phyloP scores from a whole-genome alignment of 768 basidiomycete genomes.

The Mycena vitilis region DNA sequence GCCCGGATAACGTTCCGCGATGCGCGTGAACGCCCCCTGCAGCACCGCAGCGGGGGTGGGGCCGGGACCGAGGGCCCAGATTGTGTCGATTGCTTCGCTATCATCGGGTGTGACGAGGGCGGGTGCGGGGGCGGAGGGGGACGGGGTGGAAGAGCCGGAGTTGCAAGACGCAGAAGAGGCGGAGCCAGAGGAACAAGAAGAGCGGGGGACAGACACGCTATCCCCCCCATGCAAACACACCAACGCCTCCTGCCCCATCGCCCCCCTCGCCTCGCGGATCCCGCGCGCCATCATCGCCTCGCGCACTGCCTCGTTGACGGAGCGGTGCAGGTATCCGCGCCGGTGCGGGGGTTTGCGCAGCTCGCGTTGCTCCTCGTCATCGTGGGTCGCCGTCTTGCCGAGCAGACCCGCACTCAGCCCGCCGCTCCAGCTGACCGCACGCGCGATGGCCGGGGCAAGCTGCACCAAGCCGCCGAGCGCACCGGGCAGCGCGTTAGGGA shows the following conservation, averaged over 20 bases:
- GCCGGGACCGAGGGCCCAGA: constrained; percentile 33
- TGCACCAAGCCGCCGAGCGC: constrained; percentile 27
- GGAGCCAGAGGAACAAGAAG: too few species aligned
- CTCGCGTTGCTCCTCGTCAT: not conserved
- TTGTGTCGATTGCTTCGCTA: not conserved
- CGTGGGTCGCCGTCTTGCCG: not conserved
- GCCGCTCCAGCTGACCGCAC: constrained; percentile 23
- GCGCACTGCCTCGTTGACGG: not conserved
- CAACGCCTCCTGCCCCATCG: constrained; percentile 36
- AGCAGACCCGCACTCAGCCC: constrained; percentile 17
- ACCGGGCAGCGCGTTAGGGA: not conserved
- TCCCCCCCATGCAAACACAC: constrained; percentile 4
- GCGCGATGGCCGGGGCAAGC: constrained; percentile 20
- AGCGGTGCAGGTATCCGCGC: constrained; percentile 27
- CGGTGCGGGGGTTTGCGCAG: constrained; percentile 18
- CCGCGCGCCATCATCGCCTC: constrained; percentile 14
- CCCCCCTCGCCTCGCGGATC: constrained; percentile 17
- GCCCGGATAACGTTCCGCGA: constrained; percentile 11
- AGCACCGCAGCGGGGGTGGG: constrained; percentile 11
- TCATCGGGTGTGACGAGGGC: too few species aligned
- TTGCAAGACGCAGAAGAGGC: too few species aligned
- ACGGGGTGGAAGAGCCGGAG: too few species aligned
- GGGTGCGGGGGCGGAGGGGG: too few species aligned
- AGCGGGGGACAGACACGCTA: too few species aligned
- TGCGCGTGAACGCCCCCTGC: constrained; percentile 11